Base-by-base conservation (phyloP, 768 basidiomycete species). In the Lactarius trivialis region DNA sequence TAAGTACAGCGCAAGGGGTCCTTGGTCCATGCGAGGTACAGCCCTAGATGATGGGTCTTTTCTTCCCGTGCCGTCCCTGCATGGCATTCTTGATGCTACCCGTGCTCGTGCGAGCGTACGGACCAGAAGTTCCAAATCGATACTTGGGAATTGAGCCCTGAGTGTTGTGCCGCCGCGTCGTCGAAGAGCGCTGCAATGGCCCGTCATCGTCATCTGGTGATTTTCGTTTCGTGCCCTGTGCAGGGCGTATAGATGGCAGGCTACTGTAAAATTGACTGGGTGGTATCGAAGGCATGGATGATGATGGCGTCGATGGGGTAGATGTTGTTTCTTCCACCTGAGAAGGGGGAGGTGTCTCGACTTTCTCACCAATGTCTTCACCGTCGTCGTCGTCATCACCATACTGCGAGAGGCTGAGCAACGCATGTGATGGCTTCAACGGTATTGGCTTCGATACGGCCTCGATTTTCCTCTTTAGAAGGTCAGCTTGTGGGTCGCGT, bases 401-500 rank as follows among this genome's bases (percentile, higher is more conserved):
- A 60, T 81, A 81, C 65, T 74, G 74, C 1, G 73, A 64, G 30
- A 81, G 75, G 55, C 75, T 74, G 58, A 67, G 61, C 14, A 79
- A 70, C 39, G 77, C 77, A 21, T 71, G 71, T 57, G 69, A 73
- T 32, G 74, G 70, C 60, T 58, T 64, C 36, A 11, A 33, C 14
- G 28, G 55, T 19, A 66, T 59, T 28, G 61, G 62, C 33, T 68
- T 63, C 36, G 70, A 65, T 24, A 73, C 69, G 26, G 78, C 78
- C 17, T 76, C 75, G 39, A 85, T 85, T 71, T 81, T 86, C 70
- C 74, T 79, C 72, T 81, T 81, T 56, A 85, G 68, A 24, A 71
- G 65, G 39, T 73, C 72, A 9, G 84, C 81, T 70, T 85, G 84
- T 8, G 84, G 85, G 60, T 86, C 84, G 19, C 64, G 64, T 17